These are phyloP conservation scores for Penicillium paxilli DNA, from an alignment of 495 filamentous ascomycete genomes.

Conservation along the genomic window DNA sequence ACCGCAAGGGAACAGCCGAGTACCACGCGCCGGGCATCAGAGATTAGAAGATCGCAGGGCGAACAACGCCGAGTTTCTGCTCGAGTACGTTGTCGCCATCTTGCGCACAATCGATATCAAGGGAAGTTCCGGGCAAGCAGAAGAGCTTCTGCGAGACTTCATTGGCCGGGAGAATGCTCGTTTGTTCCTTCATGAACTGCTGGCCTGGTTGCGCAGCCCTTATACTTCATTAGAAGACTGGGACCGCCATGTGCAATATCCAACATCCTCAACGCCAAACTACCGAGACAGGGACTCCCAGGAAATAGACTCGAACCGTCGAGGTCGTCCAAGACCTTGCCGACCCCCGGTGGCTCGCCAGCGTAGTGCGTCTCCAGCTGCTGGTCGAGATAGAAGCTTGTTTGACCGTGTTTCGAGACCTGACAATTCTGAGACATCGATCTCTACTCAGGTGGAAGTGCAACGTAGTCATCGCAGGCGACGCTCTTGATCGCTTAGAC, in stretches of 20 bases:
- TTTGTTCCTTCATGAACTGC: conserved; percentile 83
- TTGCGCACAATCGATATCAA: conserved; percentile 90
- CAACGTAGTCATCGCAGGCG: conserved; percentile 24
- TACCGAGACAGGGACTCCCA: not conserved
- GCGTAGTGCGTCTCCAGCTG: conserved; percentile 27
- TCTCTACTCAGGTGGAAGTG: not conserved
- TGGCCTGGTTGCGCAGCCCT: conserved; percentile 79
- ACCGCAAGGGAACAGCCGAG: conserved; percentile 9
- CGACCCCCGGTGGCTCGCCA: not conserved
- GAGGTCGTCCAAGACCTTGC: not conserved
- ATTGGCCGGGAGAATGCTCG: conserved; percentile 74
- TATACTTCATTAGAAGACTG: conserved; percentile 68
- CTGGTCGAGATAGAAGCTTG: conserved; percentile 15
- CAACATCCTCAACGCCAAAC: conserved; percentile 4
- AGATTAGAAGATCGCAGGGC: conserved; percentile 50
- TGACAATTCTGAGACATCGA: not conserved
- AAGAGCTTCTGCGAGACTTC: conserved; percentile 85
- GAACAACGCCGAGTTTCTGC: conserved; percentile 84
- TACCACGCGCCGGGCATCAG: conserved; percentile 35
- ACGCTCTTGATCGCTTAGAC: conserved; percentile 14
- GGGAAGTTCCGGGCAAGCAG: conserved; percentile 78
- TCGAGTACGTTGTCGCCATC: conserved; percentile 87
- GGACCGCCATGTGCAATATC: conserved; percentile 82
- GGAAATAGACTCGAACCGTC: not conserved
- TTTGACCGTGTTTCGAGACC: conserved; percentile 30